Conservation (phyloP, 306 rosid genomes). For the Fragaria ananassa region DNA sequence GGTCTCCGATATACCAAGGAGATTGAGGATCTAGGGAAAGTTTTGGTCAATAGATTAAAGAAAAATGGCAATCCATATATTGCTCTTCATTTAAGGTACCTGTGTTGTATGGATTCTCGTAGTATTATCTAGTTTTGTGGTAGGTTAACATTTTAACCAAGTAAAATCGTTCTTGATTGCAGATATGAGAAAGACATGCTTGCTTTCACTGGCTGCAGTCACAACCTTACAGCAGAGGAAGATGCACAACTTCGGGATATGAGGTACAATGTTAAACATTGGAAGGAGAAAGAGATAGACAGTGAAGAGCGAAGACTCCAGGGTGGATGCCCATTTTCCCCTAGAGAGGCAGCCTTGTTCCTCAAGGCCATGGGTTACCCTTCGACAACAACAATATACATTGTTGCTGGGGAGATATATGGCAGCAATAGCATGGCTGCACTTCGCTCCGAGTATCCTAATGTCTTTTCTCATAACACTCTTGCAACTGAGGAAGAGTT, state of each 20-base stretch:
- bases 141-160: neutral
- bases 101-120: neutral
- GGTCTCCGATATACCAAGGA: slow-evolving; percentile 70
- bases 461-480: slow-evolving; percentile 73
- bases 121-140: neutral
- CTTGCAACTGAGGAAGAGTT: slow-evolving; percentile 85
- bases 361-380: slow-evolving; percentile 98
- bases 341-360: slow-evolving; percentile 87
- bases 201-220: slow-evolving; percentile 95
- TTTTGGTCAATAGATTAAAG: slow-evolving; percentile 69
- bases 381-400: slow-evolving; percentile 84
- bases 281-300: slow-evolving; percentile 97
- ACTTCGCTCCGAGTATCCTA: slow-evolving; percentile 64
- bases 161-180: slow-evolving; percentile 17
- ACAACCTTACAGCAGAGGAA: slow-evolving; percentile 76
- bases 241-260: slow-evolving; percentile 67
- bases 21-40: slow-evolving; percentile 80
- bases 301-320: slow-evolving; percentile 56
- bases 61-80: slow-evolving; percentile 65
- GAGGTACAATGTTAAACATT: slow-evolving; percentile 89
- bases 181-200: slow-evolving; percentile 99
- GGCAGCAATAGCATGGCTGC: slow-evolving; percentile 73
- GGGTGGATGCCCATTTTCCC: slow-evolving; percentile 99
- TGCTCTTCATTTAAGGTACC: slow-evolving; percentile 92
- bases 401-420: slow-evolving; percentile 93